A percentile compares a stretch with the other conserved stretches of the same genome.
Conservation (phyloP, 139 green algal species). For the Astrephomene gubernaculifera region DNA sequence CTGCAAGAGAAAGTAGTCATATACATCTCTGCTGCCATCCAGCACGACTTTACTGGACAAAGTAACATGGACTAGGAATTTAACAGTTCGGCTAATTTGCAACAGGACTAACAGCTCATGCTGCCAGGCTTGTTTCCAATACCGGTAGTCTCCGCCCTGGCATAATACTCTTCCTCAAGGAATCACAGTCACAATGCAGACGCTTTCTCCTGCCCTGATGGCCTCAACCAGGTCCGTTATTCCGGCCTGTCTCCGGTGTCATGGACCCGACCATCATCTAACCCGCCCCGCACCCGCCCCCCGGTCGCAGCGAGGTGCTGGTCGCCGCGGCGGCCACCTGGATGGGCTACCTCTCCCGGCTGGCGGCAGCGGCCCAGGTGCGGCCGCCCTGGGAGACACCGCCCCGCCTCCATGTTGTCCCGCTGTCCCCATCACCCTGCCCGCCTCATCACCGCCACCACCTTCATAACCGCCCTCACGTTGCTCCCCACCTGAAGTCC, state of each 20-base stretch:
- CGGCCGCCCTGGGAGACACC: not conserved
- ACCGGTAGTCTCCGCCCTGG: too few relatives aligned
- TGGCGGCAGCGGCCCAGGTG: conserved; percentile 13
- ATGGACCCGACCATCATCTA: not conserved
- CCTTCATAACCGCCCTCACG: not conserved
- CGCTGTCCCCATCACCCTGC: not conserved
- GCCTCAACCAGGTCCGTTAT: conserved; percentile 15
- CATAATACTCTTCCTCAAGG: too few relatives aligned
- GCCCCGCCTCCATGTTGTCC: not conserved
- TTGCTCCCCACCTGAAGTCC: too few relatives aligned
- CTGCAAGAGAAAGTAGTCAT: too few relatives aligned
- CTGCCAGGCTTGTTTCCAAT: too few relatives aligned
- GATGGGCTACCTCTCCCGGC: conserved; percentile 26
- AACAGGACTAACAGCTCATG: too few relatives aligned
- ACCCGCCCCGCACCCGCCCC: not conserved
- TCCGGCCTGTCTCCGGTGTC: too few relatives aligned
- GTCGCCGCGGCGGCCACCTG: conserved; percentile 12
- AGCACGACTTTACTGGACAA: too few relatives aligned
- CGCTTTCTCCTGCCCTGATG: conserved; percentile 14
- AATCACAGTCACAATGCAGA: conserved; percentile 23
- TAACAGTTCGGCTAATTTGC: too few relatives aligned
- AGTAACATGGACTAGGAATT: too few relatives aligned
- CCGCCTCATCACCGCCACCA: not conserved
- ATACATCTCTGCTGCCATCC: too few relatives aligned
- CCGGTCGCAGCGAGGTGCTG: conserved; percentile 20